These are phyloP conservation scores for Ascomycota sp. DNA, from an alignment of 2,329 filamentous ascomycete genomes.

Conservation along the genomic window DNA sequence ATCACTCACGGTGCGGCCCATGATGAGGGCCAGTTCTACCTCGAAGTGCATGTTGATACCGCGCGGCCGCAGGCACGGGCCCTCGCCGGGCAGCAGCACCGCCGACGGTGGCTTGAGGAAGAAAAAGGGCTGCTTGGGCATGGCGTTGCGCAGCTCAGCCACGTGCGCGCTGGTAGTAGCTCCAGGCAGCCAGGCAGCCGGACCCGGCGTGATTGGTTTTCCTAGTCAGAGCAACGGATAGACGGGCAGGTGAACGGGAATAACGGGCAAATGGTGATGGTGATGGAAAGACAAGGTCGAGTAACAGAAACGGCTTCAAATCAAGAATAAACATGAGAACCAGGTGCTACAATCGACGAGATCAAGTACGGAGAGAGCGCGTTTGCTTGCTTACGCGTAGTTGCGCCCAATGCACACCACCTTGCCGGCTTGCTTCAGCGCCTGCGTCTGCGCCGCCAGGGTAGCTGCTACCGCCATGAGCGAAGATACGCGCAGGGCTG, in stretches of 20 bases:
- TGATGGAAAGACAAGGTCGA: too few relatives aligned
- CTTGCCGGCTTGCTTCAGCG: conserved; percentile 40
- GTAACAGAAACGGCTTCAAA: too few relatives aligned
- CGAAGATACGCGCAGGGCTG: too few relatives aligned
- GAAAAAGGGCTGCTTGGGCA: conserved; percentile 93
- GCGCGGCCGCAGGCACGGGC: conserved; percentile 61
- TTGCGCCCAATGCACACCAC: conserved; percentile 89
- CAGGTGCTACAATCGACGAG: too few relatives aligned
- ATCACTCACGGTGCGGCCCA: conserved; percentile 64
- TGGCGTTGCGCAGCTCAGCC: conserved; percentile 68
- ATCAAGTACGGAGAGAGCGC: not conserved
- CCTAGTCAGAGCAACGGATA: too few relatives aligned
- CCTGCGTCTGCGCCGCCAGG: conserved; percentile 21
- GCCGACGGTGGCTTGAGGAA: conserved; percentile 89
- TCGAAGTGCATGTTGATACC: conserved; percentile 86
- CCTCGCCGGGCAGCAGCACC: conserved; percentile 58
- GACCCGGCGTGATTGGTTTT: too few relatives aligned
- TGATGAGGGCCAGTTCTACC: conserved; percentile 77
- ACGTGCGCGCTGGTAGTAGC: conserved; percentile 57
- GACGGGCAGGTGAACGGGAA: too few relatives aligned
- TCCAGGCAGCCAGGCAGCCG: too few relatives aligned
- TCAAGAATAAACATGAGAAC: too few relatives aligned
- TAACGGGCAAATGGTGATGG: too few relatives aligned
- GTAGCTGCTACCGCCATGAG: conserved; percentile 7
- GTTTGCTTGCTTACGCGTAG: conserved; percentile 53